These are phyloP conservation scores for Lupinus albus DNA, from an alignment of 306 rosid genomes.

Conservation along the genomic window DNA sequence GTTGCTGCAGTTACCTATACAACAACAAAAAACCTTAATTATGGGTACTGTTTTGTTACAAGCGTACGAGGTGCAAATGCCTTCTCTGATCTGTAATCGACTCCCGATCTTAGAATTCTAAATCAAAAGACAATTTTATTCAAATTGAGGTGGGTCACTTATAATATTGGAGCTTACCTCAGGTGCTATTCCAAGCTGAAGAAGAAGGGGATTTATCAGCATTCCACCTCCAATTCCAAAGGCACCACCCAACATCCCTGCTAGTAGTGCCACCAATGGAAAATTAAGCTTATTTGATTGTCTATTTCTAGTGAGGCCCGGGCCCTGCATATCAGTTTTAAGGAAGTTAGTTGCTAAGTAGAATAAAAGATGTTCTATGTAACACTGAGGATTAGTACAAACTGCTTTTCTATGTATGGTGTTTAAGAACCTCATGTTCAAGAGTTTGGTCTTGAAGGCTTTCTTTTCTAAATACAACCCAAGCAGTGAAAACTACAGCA, in stretches of 20 bases:
- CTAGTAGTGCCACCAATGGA: slow-evolving; percentile 74
- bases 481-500: slow-evolving; percentile 68
- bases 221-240: slow-evolving; percentile 98
- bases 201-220: slow-evolving; percentile 90
- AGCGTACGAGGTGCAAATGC: too few species aligned
- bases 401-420: slow-evolving; percentile 1
- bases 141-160: too few species aligned
- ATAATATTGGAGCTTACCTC: slow-evolving; percentile 50
- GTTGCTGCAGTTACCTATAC: slow-evolving; percentile 81
- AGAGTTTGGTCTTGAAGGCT: slow-evolving; percentile 48
- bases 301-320: slow-evolving; percentile 29
- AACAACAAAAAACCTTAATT: neutral
- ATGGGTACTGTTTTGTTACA: too few species aligned
- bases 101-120: too few species aligned
- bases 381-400: neutral
- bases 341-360: neutral
- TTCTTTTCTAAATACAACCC: slow-evolving; percentile 62
- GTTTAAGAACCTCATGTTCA: slow-evolving; percentile 50
- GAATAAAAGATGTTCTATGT: neutral
- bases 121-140: too few species aligned
- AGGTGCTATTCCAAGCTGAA: slow-evolving; percentile 77
- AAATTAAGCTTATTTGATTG: slow-evolving; percentile 57
- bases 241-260: slow-evolving; percentile 81
- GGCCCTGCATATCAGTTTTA: slow-evolving; percentile 45
- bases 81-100: too few species aligned